Evolutionary conservation across 257 asterid species (phyloP), one percentile per base, ranked within the genome.

Genomic region (Forsythia suspensa): DNA sequence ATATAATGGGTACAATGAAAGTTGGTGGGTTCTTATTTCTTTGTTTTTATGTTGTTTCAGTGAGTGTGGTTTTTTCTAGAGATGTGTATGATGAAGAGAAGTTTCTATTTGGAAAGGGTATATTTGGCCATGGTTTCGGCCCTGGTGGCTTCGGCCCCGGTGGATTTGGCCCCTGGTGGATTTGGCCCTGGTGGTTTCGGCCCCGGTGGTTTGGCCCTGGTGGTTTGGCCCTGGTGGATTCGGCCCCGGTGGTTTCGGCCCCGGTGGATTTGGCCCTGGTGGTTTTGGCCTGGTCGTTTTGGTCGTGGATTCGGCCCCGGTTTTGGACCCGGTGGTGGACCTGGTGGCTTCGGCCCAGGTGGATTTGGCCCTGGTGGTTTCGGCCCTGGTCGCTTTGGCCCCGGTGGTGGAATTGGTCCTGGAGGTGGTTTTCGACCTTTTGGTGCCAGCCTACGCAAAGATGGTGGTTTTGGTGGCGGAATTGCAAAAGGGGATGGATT

Each of bases 11-110:
- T 10, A 78, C 63, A 73, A 80, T 84, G 85, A 77, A 86, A 55
- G 83, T 71, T 41, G 70, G 79, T 39, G 52, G 83, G 39, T 15
- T 86, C 21, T 74, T 74, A 21, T 68, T 85, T 55, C 41, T 87
- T 24, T 86, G 86, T 70, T 79, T 89, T 66, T 72, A 82, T 82
- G 75, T 79, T 76, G 55, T 87, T 59, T 75, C 78, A 2, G 73
- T 77, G 66, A 84, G 84, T 83, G 81, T 71, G n/a, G 86, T 74
- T 16, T 13, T 72, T 15, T 85, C 82, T 0, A 85, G 90, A 79
- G 55, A 77, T 73, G 36, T 71, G 34, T 69, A 75, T 29, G 87
- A 81, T 68, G 85, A 81, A 0, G 80, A 79, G 63, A 75, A 82
- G 77, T 79, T 70, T 71, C 39, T 74, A 29, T 44, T 44, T 44